Evolutionary conservation across 495 filamentous ascomycete species (phyloP).

Genomic region (Penicillium odoratum): DNA sequence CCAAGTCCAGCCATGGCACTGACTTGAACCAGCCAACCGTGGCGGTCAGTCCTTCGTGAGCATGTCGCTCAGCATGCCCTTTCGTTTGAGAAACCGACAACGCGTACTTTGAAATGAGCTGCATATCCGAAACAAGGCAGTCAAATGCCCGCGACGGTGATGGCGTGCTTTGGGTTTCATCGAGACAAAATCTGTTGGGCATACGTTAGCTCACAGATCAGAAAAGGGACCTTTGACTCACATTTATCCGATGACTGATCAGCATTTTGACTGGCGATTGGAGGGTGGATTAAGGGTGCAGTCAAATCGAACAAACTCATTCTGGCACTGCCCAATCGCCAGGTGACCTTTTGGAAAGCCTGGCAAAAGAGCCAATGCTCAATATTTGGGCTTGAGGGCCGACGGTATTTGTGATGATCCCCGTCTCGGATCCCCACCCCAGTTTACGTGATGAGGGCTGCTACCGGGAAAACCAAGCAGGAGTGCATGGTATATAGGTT

Average conservation of each 20-base stretch:
- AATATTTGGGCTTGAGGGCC: neutral
- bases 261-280: neutral
- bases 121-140: neutral
- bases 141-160: neutral
- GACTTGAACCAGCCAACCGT: neutral
- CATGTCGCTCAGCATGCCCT: neutral
- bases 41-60: neutral
- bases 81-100: neutral
- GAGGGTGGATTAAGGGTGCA: neutral
- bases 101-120: neutral
- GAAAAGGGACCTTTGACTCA: neutral
- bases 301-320: neutral
- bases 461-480: neutral
- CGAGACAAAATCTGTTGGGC: neutral
- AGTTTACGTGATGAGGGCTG: neutral
- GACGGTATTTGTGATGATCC: neutral
- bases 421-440: neutral
- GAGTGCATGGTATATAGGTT: neutral
- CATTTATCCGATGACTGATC: neutral
- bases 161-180: neutral
- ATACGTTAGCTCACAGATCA: neutral
- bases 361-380: conserved; percentile 1
- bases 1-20: neutral
- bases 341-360: neutral
- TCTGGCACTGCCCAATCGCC: neutral